Base-by-base conservation (phyloP, 139 green algal species). In the Microglena sp. region DNA sequence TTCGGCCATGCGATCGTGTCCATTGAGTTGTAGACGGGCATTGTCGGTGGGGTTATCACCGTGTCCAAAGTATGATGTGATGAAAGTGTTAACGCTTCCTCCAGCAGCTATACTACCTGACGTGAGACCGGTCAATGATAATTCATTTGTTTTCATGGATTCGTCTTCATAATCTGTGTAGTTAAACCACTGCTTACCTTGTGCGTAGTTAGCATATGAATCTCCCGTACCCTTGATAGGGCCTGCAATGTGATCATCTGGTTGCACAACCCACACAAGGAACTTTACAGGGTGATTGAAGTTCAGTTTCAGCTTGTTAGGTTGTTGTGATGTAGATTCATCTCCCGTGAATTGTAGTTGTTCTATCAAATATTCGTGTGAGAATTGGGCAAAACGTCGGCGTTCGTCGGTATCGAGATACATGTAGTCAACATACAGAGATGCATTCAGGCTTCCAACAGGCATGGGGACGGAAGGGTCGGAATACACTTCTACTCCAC, bases 251-350 rank as follows among this genome's bases (percentile, higher is more conserved):
- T 60, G 30, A 27, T 27, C 32, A 30, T 46, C 24, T 15, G 30
- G 29, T 29, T 60, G 29, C 30, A 59, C 8, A 5, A 44, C 44
- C 62, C 45, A 69, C 32, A 63, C 29, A 2, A 70, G 50, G 34
- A 58, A 34, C 24, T 55, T 57, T 1, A 31, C 24, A 27, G 64
- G 64, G 64, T 70, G 64, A 53, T 70, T 70, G 33, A 70, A 57
- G 29, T 27, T 44, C 21, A 70, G 7, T 27, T 63, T 55, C 35
- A 60, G 8, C 62, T 53, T 45, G 46, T 62, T 54, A 22, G 29
- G 34, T 30, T 8, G 46, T 30, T 53, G 50, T 33, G 2, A 43
- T 2, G n/a, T 35, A 21, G 2, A 29, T 32, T 69, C 63, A 2
- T 54, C 32, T 31, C 63, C 63, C 3, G 50, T 50, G 64, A 34